phyloP scores from a whole-genome alignment of 805 yeast genomes.

The Saccharomyces mikatae region DNA sequence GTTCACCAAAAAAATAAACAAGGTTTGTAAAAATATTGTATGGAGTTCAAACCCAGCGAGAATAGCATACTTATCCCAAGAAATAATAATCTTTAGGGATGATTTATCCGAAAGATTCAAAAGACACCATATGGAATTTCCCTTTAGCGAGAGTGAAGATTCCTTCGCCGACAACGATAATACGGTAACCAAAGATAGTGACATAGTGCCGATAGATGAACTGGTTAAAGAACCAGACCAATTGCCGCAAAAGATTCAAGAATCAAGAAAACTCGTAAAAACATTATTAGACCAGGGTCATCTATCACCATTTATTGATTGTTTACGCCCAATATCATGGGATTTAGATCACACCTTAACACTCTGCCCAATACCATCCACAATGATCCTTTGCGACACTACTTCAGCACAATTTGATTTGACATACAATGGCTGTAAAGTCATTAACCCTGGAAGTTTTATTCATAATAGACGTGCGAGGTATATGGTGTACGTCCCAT shows the following conservation, averaged over 20 bases:
- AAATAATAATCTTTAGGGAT: slow-evolving; percentile 66
- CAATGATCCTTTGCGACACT: slow-evolving; percentile 57
- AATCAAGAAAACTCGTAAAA: slow-evolving; percentile 64
- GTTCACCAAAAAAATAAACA: slow-evolving; percentile 59
- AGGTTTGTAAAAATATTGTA: slow-evolving; percentile 45
- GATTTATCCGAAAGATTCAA: slow-evolving; percentile 63
- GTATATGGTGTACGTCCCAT: slow-evolving; percentile 68
- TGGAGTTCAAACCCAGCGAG: slow-evolving; percentile 76
- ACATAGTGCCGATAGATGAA: slow-evolving; percentile 15
- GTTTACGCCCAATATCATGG: slow-evolving; percentile 57
- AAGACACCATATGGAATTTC: slow-evolving; percentile 56
- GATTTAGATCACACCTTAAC: slow-evolving; percentile 62
- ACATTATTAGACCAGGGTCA: slow-evolving; percentile 84
- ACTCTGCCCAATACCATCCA: slow-evolving; percentile 72
- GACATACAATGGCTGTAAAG: slow-evolving; percentile 74
- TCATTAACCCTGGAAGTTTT: slow-evolving; percentile 62
- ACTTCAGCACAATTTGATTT: slow-evolving; percentile 65
- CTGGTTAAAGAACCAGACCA: slow-evolving; percentile 30
- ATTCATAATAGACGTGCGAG: slow-evolving; percentile 42
- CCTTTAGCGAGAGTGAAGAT: slow-evolving; percentile 31
- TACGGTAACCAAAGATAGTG: neutral
- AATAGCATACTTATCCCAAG: slow-evolving; percentile 74
- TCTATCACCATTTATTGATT: slow-evolving; percentile 66
- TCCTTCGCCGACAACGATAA: slow-evolving; percentile 2
- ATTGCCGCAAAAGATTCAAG: slow-evolving; percentile 41